Base-by-base conservation (phyloP, 208 protist species). In the Polymyxa betae region DNA sequence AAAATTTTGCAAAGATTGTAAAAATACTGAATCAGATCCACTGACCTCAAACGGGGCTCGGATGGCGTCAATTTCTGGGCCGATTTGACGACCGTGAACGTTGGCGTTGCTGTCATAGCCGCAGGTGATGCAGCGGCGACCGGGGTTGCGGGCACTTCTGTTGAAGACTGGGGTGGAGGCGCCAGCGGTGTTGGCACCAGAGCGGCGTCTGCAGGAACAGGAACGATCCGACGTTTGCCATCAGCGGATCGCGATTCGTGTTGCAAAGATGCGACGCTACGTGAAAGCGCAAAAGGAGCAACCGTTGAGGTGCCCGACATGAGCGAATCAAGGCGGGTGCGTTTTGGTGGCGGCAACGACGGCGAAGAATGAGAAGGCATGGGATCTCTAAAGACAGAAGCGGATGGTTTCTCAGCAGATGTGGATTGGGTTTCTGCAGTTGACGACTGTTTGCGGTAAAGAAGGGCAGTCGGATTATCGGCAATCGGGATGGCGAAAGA, bases 201-300 rank as follows among this genome's bases (percentile, higher is more conserved):
- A 60, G 5, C 49, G 49, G 24, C 72, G 72, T 43, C 35, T n/a
- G 5, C 72, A 82, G 40, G 72, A 82, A 82, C 72, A 82, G 72
- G 72, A 35, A 82, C 72, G n/a, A 82, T 82, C 12, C 72, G 72
- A 20, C 72, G 5, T 82, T 82, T 82, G 16, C 72, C 72, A 82
- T 82, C 72, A 82, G 72, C 35, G 12, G 72, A 20, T 43, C 72
- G 72, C 35, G 72, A 82, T 35, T 82, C 72, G 16, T 82, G 40
- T 82, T 20, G 12, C 35, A 20, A 82, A 82, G 16, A 43, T 82
- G 5, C n/a, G 10, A 82, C 35, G n/a, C 72, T 24, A 60, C 49
- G 24, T 60, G 24, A 5, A 45, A 5, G 72, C 72, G 5, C 10
- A n/a, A 82, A 12, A 82, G 5, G 5, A 35, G 72, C 72, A 82